Evolutionary conservation across 805 yeast species (phyloP), one percentile per base, ranked within the genome.

Genomic region (Millerozyma miso): DNA sequence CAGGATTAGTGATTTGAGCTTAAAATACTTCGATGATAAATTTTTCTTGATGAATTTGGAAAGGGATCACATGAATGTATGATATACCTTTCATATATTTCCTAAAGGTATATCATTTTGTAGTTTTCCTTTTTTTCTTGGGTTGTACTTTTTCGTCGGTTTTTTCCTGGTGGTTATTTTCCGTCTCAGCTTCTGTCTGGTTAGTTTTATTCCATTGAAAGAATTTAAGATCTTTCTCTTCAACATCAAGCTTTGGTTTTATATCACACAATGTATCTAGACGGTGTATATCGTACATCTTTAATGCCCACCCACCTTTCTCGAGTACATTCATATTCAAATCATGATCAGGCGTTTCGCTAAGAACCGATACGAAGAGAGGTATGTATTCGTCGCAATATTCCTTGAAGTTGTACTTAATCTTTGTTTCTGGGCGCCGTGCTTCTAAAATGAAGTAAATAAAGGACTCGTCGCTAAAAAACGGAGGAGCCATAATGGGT

Each of bases 401-500:
- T 52, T 73, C 79, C 41, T 65, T 68, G 15, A 59, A 47, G 31
- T 56, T 67, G 48, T 73, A 73, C 51, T 73, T 74, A 29, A 73
- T 64, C 35, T 67, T 65, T 38, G 61, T 35, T 3, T 38, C 55
- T 7, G 58, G 53, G 18, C 56, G 46, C 3, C 3, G 19, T 14
- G 54, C 46, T 10, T 59, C 63, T 3, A 62, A 55, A 26, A 67
- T 62, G 37, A 50, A 63, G 50, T 63, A 65, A 41, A 59, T 48
- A 45, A 65, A 74, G n/a, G 71, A 60, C 52, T 74, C 79, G 45
- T 74, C 80, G 35, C 77, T 71, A 54, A 73, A 73, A 47, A 72
- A 74, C 0, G 79, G 79, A 1, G 74, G 73, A 2, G 67, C 57
- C 19, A 59, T 47, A 1, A 26, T 17, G 2, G 33, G 39, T 20